Base-by-base conservation (phyloP, 2,329 filamentous ascomycete genomes). In the Blastomyces silverae region DNA sequence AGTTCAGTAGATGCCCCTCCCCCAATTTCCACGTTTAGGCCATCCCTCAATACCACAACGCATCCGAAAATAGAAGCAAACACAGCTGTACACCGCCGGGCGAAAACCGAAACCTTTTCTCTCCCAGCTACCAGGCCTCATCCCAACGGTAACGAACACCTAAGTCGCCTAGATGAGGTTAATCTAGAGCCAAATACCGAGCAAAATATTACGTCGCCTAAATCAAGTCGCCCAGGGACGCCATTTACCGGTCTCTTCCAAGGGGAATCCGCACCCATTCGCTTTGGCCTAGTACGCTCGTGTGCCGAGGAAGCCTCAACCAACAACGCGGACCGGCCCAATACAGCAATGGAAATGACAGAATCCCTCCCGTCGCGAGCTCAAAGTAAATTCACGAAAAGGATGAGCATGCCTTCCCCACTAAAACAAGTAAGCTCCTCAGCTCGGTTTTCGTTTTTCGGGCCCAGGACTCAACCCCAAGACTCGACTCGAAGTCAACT, bases 361-460 rank as follows among this genome's bases (percentile, higher is more conserved):
- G 48, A 63, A 42, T n/a, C 53, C 22, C 20, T 22, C 15, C 13
- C 48, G 20, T 48, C 53, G 3, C 34, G 34, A 58, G 39, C 62
- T 28, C 22, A 22, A 28, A 42, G 28, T 3, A 74, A 70, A 52
- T 64, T 70, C 34, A 69, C 73, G 44, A 73, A 70, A 56, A 72
- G 69, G 50, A 71, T 75, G 66, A 73, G 71, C 11, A 66, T 72
- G 22, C 69, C 74, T 20, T 73, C 74, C 17, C 69, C 71, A 7
- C 64, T 75, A 39, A 77, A 75, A 64, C 74, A 76, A 62, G 71
- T 74, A 25, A 71, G 73, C 15, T 72, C 73, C 20, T 69, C 75
- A 2, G 74, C 69, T 58, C 75, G 76, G 8, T 80, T 80, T 69
- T 79, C 76, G 15, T 78, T 81, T 68, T 80, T 80, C 66, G 73